Evolutionary conservation across 192 early-diverging fungal genomes (phyloP).

Genomic region (Backusella tuberculispora): DNA sequence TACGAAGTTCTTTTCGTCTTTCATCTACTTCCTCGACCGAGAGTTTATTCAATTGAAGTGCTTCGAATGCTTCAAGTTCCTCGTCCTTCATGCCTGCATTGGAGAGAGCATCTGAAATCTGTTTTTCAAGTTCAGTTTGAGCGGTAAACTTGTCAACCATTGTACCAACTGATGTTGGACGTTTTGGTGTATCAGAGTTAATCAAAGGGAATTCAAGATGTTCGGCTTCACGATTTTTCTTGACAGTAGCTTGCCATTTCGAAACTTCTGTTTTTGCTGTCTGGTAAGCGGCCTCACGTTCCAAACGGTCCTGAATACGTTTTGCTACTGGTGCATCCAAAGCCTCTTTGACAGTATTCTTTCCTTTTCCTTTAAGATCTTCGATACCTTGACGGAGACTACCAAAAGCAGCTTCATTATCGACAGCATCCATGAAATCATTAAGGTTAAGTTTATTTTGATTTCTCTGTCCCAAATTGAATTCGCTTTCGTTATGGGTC

Average conservation of each 20-base stretch:
- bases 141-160: constrained; percentile 70
- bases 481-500: constrained; percentile 76
- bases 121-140: constrained; percentile 73
- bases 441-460: constrained; percentile 70
- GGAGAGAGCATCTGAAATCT: constrained; percentile 71
- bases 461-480: constrained; percentile 55
- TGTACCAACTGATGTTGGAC: constrained; percentile 51
- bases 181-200: constrained; percentile 35
- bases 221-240: constrained; percentile 79
- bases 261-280: constrained; percentile 79
- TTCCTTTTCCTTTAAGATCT: constrained; percentile 57
- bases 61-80: constrained; percentile 78
- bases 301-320: constrained; percentile 82
- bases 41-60: constrained; percentile 84
- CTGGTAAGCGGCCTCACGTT: constrained; percentile 86
- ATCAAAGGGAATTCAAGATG: constrained; percentile 76
- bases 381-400: constrained; percentile 67
- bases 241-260: constrained; percentile 85
- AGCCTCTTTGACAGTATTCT: constrained; percentile 39
- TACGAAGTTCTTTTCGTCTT: constrained; percentile 77
- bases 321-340: constrained; percentile 80
- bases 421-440: constrained; percentile 75
- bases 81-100: constrained; percentile 80
- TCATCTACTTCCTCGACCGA: constrained; percentile 79
- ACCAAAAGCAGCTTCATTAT: constrained; percentile 64